Percentiles rank a stretch among this genome's conserved stretches.
Conservation (phyloP, 2,329 filamentous ascomycete species). For the Cercospora beticola region DNA sequence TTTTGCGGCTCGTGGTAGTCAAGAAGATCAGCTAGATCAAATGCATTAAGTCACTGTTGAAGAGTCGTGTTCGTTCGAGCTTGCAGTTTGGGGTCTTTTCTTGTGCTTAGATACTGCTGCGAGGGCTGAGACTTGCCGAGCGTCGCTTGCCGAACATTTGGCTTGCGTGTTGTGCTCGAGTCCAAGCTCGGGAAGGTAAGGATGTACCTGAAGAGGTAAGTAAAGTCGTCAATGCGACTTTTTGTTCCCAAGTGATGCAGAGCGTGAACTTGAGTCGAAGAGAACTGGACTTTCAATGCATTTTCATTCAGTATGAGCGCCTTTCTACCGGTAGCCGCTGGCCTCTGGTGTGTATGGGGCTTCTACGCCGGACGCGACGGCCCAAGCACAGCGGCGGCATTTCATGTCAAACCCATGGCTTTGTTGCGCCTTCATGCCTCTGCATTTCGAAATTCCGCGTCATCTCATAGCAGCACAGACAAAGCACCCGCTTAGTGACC, state of each 20-base stretch:
- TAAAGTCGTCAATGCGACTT: background rate
- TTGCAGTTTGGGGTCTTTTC: background rate
- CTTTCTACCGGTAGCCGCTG: slow-evolving; percentile 17
- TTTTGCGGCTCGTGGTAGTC: background rate
- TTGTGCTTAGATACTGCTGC: background rate
- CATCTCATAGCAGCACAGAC: slow-evolving; percentile 19
- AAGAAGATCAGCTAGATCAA: background rate
- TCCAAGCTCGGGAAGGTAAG: too few species aligned
- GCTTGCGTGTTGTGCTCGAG: too few species aligned
- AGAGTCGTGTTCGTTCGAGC: background rate
- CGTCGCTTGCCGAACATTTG: background rate
- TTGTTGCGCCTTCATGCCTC: slow-evolving; percentile 25
- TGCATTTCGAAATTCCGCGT: slow-evolving; percentile 17
- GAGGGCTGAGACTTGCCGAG: background rate
- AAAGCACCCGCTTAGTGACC: slow-evolving; percentile 57
- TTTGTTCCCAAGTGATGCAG: background rate
- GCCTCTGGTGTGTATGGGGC: slow-evolving; percentile 11
- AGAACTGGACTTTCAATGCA: slow-evolving; percentile 23
- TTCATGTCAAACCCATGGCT: slow-evolving; percentile 16
- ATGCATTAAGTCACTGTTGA: background rate
- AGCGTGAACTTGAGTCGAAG: background rate
- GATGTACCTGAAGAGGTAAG: too few species aligned
- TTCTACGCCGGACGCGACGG: slow-evolving; percentile 7
- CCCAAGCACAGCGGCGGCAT: slow-evolving; percentile 16
- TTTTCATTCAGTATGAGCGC: slow-evolving; percentile 27